Evolutionary conservation across 257 asterid species (phyloP), one percentile per base, ranked within the genome.

Genomic region (Voacanga thouarsii): DNA sequence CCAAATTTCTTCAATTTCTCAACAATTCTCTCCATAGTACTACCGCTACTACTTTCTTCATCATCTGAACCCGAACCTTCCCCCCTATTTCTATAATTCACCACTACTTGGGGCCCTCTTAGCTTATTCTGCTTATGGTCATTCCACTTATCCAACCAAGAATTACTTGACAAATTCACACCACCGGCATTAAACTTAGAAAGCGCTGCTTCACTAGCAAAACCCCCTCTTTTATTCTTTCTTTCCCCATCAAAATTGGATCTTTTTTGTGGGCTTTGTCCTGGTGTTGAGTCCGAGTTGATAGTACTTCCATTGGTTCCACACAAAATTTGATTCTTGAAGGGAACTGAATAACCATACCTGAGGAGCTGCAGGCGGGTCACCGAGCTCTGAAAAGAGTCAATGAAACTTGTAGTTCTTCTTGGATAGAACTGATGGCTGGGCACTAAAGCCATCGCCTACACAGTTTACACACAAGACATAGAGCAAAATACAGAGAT

Each of bases 11-110:
- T 93, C 91, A 96, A 82, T 78, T 92, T 96, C 55, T 89, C 91
- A 60, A 96, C 95, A 80, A 96, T 96, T 74, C 95, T 92, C 81
- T 96, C 95, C 99, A 92, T 96, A 64, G 98, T 96, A 51, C 90
- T 92, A 43, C 94, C 97, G n/a, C 91, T 79, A 41, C 86, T 85
- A 53, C 89, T 88, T 75, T 88, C 94, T 85, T 94, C 97, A 37
- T 88, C 50, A 80, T 94, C 97, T 53, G 97, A 89, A 77, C 87
- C 78, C 72, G 97, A 94, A 83, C 71, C 66, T 73, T 90, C 87
- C 75, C 92, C 94, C 61, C 83, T 80, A 60, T 87, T 88, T 75
- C 90, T 86, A 74, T 91, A 94, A 80, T 83, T 80, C 84, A 85
- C 70, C 67, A 84, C 90, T 59, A 82, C 75, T 74, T 78, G 92